phyloP scores from a whole-genome alignment of 2,329 filamentous ascomycete species.

The Penicillium sp. region DNA sequence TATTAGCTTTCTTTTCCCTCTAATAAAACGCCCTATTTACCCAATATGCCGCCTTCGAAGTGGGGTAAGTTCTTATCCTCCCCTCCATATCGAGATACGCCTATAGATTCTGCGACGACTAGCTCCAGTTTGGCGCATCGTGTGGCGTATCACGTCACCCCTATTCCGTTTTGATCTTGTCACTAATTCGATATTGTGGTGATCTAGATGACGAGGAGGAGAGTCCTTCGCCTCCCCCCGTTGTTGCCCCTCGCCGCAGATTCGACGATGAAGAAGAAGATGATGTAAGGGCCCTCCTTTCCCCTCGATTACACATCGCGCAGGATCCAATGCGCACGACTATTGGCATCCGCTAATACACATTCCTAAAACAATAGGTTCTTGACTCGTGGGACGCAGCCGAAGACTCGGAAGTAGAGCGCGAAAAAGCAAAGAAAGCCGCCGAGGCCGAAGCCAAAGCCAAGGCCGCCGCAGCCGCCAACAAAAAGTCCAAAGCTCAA shows the following conservation, averaged over 20 bases:
- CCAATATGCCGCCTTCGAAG: constrained; percentile 46
- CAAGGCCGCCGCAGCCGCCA: constrained; percentile 78
- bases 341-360: not conserved
- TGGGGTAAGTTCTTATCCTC: constrained; percentile 43
- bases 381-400: constrained; percentile 95
- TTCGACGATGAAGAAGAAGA: constrained; percentile 91
- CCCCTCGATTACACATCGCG: not conserved
- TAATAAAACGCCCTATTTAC: constrained; percentile 13
- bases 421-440: constrained; percentile 87
- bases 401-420: constrained; percentile 94
- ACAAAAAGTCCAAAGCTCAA: constrained; percentile 83
- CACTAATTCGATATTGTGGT: constrained; percentile 6
- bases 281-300: constrained; percentile 56
- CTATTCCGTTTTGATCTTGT: not conserved
- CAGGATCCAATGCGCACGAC: not conserved
- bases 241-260: constrained; percentile 56
- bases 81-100: constrained; percentile 8
- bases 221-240: constrained; percentile 44
- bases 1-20: constrained; percentile 2
- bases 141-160: not conserved
- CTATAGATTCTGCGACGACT: constrained; percentile 1
- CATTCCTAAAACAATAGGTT: constrained; percentile 53
- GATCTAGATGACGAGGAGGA: constrained; percentile 43
- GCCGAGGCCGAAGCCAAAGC: constrained; percentile 83
- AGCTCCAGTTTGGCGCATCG: not conserved